These are phyloP conservation scores for Camelina neglecta DNA, from an alignment of 345 rosid genomes.

Conservation along the genomic window DNA sequence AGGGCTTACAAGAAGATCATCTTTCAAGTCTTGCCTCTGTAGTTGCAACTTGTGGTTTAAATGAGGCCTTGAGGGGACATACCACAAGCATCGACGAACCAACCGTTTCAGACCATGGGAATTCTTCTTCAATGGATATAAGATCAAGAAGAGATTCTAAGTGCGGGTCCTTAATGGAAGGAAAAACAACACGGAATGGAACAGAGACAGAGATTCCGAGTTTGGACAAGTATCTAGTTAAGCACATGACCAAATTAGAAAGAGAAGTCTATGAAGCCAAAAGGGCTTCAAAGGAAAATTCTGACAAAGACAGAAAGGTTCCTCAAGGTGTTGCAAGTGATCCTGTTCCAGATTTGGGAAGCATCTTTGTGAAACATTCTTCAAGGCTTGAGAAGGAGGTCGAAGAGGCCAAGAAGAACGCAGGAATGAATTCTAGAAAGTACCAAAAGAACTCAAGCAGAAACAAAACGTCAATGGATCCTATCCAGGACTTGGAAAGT, in stretches of 20 bases:
- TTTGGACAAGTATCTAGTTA: constrained; percentile 83
- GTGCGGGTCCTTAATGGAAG: constrained; percentile 37
- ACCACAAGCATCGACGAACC: constrained; percentile 37
- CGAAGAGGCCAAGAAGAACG: constrained; percentile 57
- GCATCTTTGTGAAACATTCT: constrained; percentile 66
- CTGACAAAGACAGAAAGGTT: constrained; percentile 29
- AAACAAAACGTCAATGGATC: constrained; percentile 42
- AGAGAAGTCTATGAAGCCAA: constrained; percentile 85
- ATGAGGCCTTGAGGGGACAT: constrained; percentile 68
- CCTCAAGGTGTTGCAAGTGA: constrained; percentile 35
- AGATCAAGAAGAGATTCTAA: constrained; percentile 46
- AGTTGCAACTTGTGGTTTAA: constrained; percentile 95
- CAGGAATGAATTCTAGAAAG: constrained; percentile 34
- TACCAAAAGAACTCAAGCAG: constrained; percentile 36
- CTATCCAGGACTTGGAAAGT: constrained; percentile 57
- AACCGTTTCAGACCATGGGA: constrained; percentile 43
- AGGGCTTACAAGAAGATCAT: constrained; percentile 76
- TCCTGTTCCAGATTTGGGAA: constrained; percentile 57
- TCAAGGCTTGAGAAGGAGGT: constrained; percentile 67
- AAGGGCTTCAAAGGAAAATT: constrained; percentile 47
- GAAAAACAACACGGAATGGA: constrained; percentile 41
- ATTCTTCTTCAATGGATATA: constrained; percentile 51
- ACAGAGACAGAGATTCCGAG: constrained; percentile 63
- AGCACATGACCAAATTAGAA: constrained; percentile 80
- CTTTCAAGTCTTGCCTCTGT: constrained; percentile 91